Base-by-base conservation (phyloP, 2,329 filamentous ascomycete genomes). In the Aureobasidium sp. region DNA sequence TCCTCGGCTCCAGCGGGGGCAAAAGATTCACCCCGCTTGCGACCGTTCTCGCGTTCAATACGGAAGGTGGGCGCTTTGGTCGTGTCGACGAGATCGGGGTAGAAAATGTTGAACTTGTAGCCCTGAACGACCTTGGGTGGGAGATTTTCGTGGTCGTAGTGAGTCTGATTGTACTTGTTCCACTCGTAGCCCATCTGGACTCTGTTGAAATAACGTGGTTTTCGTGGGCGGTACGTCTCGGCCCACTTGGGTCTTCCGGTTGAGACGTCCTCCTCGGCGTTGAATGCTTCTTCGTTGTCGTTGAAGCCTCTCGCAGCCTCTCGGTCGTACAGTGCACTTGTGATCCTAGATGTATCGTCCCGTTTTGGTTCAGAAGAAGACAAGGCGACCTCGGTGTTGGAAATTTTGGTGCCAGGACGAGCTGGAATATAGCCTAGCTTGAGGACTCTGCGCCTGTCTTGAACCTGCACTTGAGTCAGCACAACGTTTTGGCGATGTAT, bases 151-250 rank as follows among this genome's bases (percentile, higher is more conserved):
- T 97, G 91, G 74, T 97, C 94, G 77, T 99, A 99, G 76, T 99
- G 94, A 14, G 94, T 99, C 77, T 99, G 94, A 72, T 99, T 99
- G 82, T 99, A 99, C 76, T 99, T 99, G 80, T 99, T 99, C 94
- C 94, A 99, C 75, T 99, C 94, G 75, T 97, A 99, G 59, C 94
- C 94, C 90, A 97, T 97, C 75, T 96, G 92, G 51, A 97, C 92
- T 44, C 94, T 88, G 73, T 97, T 97, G 82, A 99, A 99, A 77
- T 97, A 97, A 64, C 89, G 86, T 14, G 94, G 94, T 76, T 97
- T 99, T 65, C 94, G 85, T 8, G 93, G 91, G 42, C 88, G 85
- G 74, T 96, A 89, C 75, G 93, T 91, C 71, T 86, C 85, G 6
- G 88, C 87, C 91, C 91, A 96, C 66, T 87, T 84, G 4, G 90